phyloP scores from a whole-genome alignment of 345 rosid genomes.

The Eutrema yunnanense region DNA sequence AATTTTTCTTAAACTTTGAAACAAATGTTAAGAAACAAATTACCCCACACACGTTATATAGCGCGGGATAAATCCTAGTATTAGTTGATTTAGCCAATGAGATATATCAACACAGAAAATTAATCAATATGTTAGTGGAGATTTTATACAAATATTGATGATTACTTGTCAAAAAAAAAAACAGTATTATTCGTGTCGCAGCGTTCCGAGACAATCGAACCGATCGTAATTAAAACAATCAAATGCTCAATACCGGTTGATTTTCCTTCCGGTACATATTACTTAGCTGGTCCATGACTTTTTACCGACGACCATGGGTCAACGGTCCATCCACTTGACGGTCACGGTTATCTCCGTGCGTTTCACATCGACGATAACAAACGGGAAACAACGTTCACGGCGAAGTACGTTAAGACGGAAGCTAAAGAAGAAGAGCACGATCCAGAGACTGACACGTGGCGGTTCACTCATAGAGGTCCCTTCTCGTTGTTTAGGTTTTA shows the following conservation, averaged over 20 bases:
- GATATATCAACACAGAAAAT: too few species aligned
- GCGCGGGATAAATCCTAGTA: too few species aligned
- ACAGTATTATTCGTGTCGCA: constrained; percentile 55
- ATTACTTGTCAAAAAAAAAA: too few species aligned
- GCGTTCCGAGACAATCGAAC: constrained; percentile 50
- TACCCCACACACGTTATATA: too few species aligned
- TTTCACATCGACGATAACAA: constrained; percentile 43
- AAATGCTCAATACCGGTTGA: constrained; percentile 59
- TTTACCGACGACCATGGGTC: constrained; percentile 88
- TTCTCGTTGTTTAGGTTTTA: constrained; percentile 33
- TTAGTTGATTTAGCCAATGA: too few species aligned
- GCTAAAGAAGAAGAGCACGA: constrained; percentile 82
- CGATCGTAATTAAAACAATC: constrained; percentile 37
- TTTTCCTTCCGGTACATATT: constrained; percentile 83
- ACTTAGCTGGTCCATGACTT: constrained; percentile 77
- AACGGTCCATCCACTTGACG: constrained; percentile 86
- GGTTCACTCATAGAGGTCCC: constrained; percentile 75
- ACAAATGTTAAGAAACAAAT: too few species aligned
- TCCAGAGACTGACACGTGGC: constrained; percentile 62
- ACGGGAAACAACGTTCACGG: constrained; percentile 53
- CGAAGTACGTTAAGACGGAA: constrained; percentile 77
- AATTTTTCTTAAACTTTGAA: too few species aligned
- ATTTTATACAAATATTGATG: too few species aligned
- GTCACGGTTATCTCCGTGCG: constrained; percentile 84
- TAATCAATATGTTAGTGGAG: too few species aligned